A percentile compares a stretch with the other conserved stretches of the same genome.
Conservation (phyloP, 371 early-diverging fungal genomes). For the Lichtheimia hyalospora region DNA sequence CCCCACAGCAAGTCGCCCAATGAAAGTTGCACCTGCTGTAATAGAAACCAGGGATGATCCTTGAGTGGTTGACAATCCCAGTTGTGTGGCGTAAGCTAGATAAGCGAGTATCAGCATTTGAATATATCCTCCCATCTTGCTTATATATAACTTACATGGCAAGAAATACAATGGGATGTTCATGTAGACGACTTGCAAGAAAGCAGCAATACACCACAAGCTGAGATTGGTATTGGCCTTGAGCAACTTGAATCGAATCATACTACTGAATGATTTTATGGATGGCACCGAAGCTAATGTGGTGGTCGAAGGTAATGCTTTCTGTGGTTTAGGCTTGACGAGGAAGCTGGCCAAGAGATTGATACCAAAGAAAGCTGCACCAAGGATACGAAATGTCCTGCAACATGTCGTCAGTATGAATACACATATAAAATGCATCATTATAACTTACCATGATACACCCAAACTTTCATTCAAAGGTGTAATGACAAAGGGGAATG, state of each 20-base stretch:
- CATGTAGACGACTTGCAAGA: slow-evolving; percentile 3
- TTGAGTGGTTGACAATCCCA: slow-evolving; percentile 20
- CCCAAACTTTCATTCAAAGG: slow-evolving; percentile 3
- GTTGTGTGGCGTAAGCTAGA: slow-evolving; percentile 11
- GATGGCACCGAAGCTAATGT: slow-evolving; percentile 9
- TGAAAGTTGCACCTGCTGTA: slow-evolving; percentile 49
- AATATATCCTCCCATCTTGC: neutral
- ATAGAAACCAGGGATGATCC: slow-evolving; percentile 35
- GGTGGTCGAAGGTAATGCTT: neutral
- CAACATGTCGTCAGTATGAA: slow-evolving; percentile 60
- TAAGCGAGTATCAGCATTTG: neutral
- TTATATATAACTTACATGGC: slow-evolving; percentile 5
- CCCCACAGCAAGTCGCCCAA: slow-evolving; percentile 53
- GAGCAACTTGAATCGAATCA: too few relatives aligned
- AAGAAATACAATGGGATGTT: slow-evolving; percentile 17
- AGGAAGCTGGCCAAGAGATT: slow-evolving; percentile 10
- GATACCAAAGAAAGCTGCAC: slow-evolving; percentile 5
- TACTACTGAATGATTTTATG: neutral
- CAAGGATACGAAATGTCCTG: slow-evolving; percentile 40
- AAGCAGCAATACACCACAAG: slow-evolving; percentile 6
- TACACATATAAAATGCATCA: slow-evolving; percentile 67
- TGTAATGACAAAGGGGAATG: slow-evolving; percentile 2
- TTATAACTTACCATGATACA: neutral
- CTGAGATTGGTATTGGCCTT: slow-evolving; percentile 4
- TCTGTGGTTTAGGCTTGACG: slow-evolving; percentile 4